These are phyloP conservation scores for Trichophyton simii DNA, from an alignment of 2,329 filamentous ascomycete species.

Conservation along the genomic window DNA sequence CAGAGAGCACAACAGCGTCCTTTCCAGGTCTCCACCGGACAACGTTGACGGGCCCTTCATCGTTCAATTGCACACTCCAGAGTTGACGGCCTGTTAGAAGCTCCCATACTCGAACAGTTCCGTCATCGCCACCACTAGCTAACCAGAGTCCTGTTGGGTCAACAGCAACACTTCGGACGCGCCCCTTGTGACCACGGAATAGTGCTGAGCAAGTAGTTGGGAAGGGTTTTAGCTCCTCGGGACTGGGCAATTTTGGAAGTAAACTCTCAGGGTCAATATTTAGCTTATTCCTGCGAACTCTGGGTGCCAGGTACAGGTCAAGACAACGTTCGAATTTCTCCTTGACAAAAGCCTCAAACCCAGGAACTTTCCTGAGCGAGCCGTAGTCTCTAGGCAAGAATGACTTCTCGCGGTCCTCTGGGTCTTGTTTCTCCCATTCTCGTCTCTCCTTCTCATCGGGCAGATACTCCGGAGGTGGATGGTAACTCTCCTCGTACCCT, in stretches of 20 bases:
- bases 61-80: constrained; percentile 68
- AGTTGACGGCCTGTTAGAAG: constrained; percentile 73
- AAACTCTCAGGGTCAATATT: constrained; percentile 93
- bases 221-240: constrained; percentile 88
- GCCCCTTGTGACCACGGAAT: constrained; percentile 77
- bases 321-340: constrained; percentile 92
- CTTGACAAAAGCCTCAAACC: constrained; percentile 79
- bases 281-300: constrained; percentile 81
- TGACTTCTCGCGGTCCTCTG: constrained; percentile 81
- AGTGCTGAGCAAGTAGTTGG: constrained; percentile 79
- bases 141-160: constrained; percentile 77
- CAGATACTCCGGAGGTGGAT: constrained; percentile 87
- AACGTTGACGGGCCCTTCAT: constrained; percentile 65
- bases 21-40: constrained; percentile 81
- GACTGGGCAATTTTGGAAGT: constrained; percentile 81
- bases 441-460: constrained; percentile 74
- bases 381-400: constrained; percentile 74
- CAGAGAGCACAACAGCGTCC: constrained; percentile 69
- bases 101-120: constrained; percentile 82
- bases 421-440: constrained; percentile 68
- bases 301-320: constrained; percentile 86
- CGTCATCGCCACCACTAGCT: constrained; percentile 88
- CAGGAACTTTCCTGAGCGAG: constrained; percentile 80
- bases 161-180: constrained; percentile 71
- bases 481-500: constrained; percentile 91